Base-by-base conservation (phyloP, 148 eudicot genomes). In the Agrostemma githago region DNA sequence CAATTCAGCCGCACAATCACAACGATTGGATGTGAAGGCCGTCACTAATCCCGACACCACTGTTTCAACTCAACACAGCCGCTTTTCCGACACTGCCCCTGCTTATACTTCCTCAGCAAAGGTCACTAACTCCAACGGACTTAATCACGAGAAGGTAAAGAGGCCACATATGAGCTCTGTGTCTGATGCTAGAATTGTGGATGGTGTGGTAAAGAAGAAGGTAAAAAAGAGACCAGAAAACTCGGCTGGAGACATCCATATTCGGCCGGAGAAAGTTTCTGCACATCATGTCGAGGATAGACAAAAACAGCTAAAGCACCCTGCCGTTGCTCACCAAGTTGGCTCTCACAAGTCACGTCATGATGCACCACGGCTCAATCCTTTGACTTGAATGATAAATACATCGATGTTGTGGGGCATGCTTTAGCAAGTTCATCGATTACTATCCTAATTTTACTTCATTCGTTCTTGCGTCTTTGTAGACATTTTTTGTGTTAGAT, bases 111-210 rank as follows among this genome's bases (percentile, higher is more conserved):
- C 86, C 9, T 54, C 77, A 3, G 40, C 73, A 63, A 79, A 78
- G 19, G 44, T 71, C 39, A 54, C 84, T 34, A 79, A 70, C 46
- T 61, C 71, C 56, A 86, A 87, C 38, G 79, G 80, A 20, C 82
- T 79, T 41, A 94, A 88, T 66, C 92, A 85, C 56, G 91, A 90
- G 75, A 90, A 82, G 73, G 75, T 79, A 34, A 94, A 88, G 72
- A 89, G 72, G 8, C 76, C 74, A 73, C 75, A 80, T 8, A 82
- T 74, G 60, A 82, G 79, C 77, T 77, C 83, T 48, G 3, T 51
- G 44, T 57, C 12, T 38, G 85, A 76, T 61, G 44, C 64, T 16
- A 77, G 75, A 56, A 73, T 67, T 42, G 72, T 66, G 9, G 90
- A 88, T 61, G 79, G 74, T 6, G 26, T 51, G 38, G 61, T 76